Conservation (phyloP, 78 protist species). For the Tieghemostelium lacteum region DNA sequence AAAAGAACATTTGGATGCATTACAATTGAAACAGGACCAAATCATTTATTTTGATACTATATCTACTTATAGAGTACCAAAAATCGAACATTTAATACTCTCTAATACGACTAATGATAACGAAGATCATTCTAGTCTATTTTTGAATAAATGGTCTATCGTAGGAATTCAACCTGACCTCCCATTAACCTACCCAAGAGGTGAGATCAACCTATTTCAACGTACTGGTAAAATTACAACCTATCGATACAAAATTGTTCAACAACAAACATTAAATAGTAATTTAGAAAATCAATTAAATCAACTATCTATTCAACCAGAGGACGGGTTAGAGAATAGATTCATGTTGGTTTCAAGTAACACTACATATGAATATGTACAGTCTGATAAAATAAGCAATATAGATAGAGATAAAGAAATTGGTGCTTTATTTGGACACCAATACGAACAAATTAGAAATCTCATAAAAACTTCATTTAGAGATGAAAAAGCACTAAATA, state of each 20-base stretch:
- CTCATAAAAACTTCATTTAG: slow-evolving; percentile 16
- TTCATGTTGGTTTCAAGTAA: slow-evolving; percentile 14
- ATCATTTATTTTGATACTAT: neutral
- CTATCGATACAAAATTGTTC: slow-evolving; percentile 19
- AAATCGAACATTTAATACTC: neutral
- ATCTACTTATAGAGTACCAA: neutral
- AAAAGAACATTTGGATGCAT: slow-evolving; percentile 17
- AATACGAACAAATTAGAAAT: neutral
- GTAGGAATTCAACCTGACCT: slow-evolving; percentile 9
- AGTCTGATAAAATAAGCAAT: too few species aligned
- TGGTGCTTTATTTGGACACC: neutral
- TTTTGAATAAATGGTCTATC: slow-evolving; percentile 1
- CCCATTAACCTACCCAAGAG: neutral
- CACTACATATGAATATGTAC: neutral
- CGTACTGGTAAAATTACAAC: slow-evolving; percentile 7
- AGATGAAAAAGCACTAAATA: slow-evolving; percentile 6
- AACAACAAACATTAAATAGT: neutral
- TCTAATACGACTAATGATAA: neutral
- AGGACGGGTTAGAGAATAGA: too few species aligned
- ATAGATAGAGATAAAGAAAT: neutral
- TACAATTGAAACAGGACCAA: slow-evolving; percentile 1
- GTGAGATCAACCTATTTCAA: slow-evolving; percentile 5
- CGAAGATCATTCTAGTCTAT: neutral
- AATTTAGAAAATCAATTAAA: neutral
- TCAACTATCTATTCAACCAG: neutral